Evolutionary conservation across 495 filamentous ascomycete species (phyloP), one percentile per base, ranked within the genome.

Genomic region (Pyrenula massariospora): DNA sequence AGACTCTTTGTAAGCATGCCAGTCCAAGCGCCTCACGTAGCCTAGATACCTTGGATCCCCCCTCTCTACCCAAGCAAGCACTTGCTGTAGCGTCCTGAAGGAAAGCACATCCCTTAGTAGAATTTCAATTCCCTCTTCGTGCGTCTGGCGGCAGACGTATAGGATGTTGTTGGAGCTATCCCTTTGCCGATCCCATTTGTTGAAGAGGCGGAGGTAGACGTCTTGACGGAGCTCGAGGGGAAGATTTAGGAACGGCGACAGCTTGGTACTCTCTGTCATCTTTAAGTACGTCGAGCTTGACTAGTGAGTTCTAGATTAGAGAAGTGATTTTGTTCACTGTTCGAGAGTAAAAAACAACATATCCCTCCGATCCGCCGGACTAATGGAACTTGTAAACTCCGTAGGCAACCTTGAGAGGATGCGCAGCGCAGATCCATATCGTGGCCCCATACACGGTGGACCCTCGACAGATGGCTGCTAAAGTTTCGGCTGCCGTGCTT

Each of bases 171-270:
- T 15, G 15, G 5, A 42, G 8, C 8, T 42, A 5, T 42, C 31
- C 31, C 31, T 5, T 8, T 42, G 31, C 31, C 8, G 31, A 5
- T 8, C 31, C 31, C 31, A 42, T 42, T 42, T 42, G 31, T 42
- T 42, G 31, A 42, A 42, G 31, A 42, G 31, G 8, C 31, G 5
- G 31, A 42, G 31, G 25, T 59, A 59, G 2, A 59, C 47, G 48
- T 48, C 20, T 10, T 54, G 49, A 22, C 58, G 58, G 15, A 59
- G 42, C 48, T 59, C 58, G 12, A 15, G n/a, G 2, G 58, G 58
- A 5, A 59, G 22, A 23, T 57, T 15, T 11, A 48, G 25, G 15
- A 59, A 59, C 10, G 3, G 22, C 15, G 19, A 25, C 31, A 50
- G 20, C 22, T 12, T 25, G 52, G 49, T 23, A 19, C 22, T 55